Evolutionary conservation across 768 basidiomycete species (phyloP).

Genomic region (Hypsizygus marmoreus): DNA sequence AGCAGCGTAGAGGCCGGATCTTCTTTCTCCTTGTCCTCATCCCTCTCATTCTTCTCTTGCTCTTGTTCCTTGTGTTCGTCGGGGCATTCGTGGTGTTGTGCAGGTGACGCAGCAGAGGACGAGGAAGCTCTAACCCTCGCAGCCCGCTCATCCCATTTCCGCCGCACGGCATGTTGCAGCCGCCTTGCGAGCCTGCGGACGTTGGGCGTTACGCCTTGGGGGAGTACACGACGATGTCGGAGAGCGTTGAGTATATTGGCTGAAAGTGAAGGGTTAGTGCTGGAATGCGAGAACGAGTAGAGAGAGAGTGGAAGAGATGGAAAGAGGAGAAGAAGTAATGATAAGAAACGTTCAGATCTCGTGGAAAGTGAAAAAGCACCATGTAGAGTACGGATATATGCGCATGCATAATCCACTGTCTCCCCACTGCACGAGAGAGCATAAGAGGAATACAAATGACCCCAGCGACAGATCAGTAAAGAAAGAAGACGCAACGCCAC

Average conservation of each 20-base stretch:
- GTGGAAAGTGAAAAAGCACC: no score
- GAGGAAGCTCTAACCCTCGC: no score
- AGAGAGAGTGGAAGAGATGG: neutral
- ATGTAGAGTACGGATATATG: no score
- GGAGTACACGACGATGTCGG: slow-evolving; percentile 88
- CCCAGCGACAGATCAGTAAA: no score
- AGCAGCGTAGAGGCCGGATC: slow-evolving; percentile 32
- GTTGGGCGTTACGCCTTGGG: slow-evolving; percentile 61
- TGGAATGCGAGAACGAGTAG: slow-evolving; percentile 3
- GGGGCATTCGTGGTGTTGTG: neutral
- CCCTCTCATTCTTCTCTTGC: slow-evolving; percentile 1
- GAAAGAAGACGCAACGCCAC: no score
- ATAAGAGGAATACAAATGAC: no score
- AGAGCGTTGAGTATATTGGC: slow-evolving; percentile 87
- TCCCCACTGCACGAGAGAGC: no score
- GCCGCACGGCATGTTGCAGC: slow-evolving; percentile 63
- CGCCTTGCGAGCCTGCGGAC: slow-evolving; percentile 63
- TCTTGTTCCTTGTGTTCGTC: neutral
- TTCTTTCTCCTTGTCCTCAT: slow-evolving; percentile 5
- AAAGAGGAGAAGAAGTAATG: neutral
- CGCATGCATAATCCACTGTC: no score
- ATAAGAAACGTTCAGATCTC: no score
- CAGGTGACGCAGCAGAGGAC: neutral
- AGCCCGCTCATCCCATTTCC: slow-evolving; percentile 54
- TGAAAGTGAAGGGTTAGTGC: slow-evolving; percentile 25